These are phyloP conservation scores for Lyophyllum shimeji DNA, from an alignment of 768 basidiomycete genomes.

Conservation along the genomic window DNA sequence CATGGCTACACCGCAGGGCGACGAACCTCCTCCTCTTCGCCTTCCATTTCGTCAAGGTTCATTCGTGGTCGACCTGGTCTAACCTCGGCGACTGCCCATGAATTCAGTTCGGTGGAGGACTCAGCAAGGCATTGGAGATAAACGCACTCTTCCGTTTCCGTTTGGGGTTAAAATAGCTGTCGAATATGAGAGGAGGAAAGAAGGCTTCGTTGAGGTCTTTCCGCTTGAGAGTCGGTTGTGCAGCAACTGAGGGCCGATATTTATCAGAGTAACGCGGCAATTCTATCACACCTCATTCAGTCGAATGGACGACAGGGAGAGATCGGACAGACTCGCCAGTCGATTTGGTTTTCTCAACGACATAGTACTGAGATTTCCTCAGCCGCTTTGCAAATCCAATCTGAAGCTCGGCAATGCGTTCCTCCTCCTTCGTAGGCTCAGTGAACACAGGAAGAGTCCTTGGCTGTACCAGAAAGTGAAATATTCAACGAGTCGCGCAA, in stretches of 20 bases:
- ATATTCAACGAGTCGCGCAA: slow-evolving; percentile 21
- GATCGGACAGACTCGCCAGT: slow-evolving; percentile 34
- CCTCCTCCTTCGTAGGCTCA: slow-evolving; percentile 65
- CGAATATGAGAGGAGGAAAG: slow-evolving; percentile 77
- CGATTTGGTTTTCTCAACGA: slow-evolving; percentile 70
- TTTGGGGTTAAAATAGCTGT: slow-evolving; percentile 76
- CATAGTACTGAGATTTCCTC: slow-evolving; percentile 70
- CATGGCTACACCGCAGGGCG: background rate
- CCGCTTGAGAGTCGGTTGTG: slow-evolving; percentile 66
- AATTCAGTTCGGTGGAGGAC: background rate
- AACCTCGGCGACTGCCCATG: slow-evolving; percentile 16
- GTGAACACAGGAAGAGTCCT: slow-evolving; percentile 70
- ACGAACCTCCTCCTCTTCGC: slow-evolving; percentile 61
- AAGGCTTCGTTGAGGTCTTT: slow-evolving; percentile 72
- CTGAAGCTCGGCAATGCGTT: slow-evolving; percentile 63
- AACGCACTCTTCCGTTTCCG: slow-evolving; percentile 55
- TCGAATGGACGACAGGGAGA: slow-evolving; percentile 25
- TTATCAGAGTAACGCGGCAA: slow-evolving; percentile 84
- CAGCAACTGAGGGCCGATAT: slow-evolving; percentile 61
- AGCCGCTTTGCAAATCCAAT: slow-evolving; percentile 64
- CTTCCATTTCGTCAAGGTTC: slow-evolving; percentile 68
- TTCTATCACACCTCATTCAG: slow-evolving; percentile 38
- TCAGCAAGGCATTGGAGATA: background rate
- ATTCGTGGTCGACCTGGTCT: slow-evolving; percentile 40
- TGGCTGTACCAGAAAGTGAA: slow-evolving; percentile 45